Evolutionary conservation across 2,329 filamentous ascomycete species (phyloP), one percentile per base, ranked within the genome.

Genomic region (Phyllosticta capitalensis): DNA sequence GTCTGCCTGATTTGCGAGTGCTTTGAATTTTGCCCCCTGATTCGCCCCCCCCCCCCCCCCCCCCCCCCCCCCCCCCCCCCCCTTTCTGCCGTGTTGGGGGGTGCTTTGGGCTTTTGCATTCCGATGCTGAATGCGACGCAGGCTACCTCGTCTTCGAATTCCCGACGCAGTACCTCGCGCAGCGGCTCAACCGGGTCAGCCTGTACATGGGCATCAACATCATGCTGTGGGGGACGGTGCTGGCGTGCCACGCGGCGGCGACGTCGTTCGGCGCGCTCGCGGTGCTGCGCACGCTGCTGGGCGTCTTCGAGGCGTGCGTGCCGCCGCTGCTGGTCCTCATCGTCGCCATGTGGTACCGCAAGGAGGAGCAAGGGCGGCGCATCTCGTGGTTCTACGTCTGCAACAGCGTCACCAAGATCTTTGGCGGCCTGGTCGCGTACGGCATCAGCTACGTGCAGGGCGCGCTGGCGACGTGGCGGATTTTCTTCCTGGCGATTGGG

Each of bases 101-200:
- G n/a, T n/a, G n/a, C n/a, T n/a, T n/a, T n/a, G n/a, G n/a, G n/a
- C n/a, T n/a, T n/a, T n/a, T n/a, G n/a, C n/a, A n/a, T n/a, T n/a
- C n/a, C n/a, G n/a, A n/a, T n/a, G n/a, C n/a, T n/a, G n/a, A n/a
- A n/a, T n/a, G n/a, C n/a, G n/a, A n/a, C n/a, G 21, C 20, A 62
- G 64, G 64, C 24, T 65, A 63, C 57, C 74, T 83, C 1, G 72
- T 86, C 53, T 82, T 85, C 61, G 84, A 82, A 64, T 72, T 88
- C 67, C 87, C 87, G 0, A 86, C 86, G 68, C 87, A 86, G 70
- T 83, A 78, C 73, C 77, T 81, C 59, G 79, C 86, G 57, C 78
- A 84, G 54, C 79, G 84, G 20, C 26, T 86, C 2, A 83, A 81
- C 2, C 60, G 60, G 1, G 77, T 85, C 49, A 83, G 81, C 38